phyloP scores from a whole-genome alignment of 345 rosid genomes.

The Ceriops tagal region DNA sequence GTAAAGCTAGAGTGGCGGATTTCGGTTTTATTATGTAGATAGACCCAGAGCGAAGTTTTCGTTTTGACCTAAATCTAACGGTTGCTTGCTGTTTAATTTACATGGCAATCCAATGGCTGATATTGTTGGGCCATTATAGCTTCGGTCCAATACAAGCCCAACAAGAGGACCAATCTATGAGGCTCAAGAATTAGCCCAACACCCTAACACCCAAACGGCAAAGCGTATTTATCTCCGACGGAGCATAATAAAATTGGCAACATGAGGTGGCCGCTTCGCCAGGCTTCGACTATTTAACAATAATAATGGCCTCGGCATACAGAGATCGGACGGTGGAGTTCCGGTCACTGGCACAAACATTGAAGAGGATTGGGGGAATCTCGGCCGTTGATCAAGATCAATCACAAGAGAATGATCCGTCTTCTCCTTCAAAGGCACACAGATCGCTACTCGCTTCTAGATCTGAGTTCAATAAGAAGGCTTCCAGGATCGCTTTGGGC shows the following conservation, averaged over 20 bases:
- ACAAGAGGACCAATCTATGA: too few relatives aligned
- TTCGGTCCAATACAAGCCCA: neutral
- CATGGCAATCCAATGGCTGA: slow-evolving; percentile 20
- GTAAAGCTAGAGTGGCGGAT: neutral
- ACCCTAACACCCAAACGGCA: neutral
- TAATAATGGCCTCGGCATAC: slow-evolving; percentile 49
- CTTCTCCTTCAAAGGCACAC: slow-evolving; percentile 32
- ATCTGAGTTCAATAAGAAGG: slow-evolving; percentile 83
- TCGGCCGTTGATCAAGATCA: slow-evolving; percentile 21
- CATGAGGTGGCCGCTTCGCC: neutral
- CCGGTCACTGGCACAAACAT: slow-evolving; percentile 58
- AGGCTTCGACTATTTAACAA: neutral
- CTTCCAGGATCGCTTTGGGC: slow-evolving; percentile 58
- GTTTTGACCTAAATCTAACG: slow-evolving; percentile 51
- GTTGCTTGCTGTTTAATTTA: slow-evolving; percentile 16
- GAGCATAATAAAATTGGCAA: neutral
- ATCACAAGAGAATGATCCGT: slow-evolving; percentile 16
- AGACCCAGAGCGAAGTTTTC: slow-evolving; percentile 17
- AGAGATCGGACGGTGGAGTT: slow-evolving; percentile 88
- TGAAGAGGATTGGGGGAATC: slow-evolving; percentile 63
- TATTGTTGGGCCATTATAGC: neutral
- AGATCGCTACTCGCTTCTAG: slow-evolving; percentile 38
- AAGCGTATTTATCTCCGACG: slow-evolving; percentile 8
- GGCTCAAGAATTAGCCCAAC: neutral
- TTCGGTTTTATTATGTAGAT: slow-evolving; percentile 4